A percentile compares a stretch with the other conserved stretches of the same genome.
These are phyloP conservation scores for Skeletonema tropicum DNA, from an alignment of 108 stramenopile genomes.

Conservation along the genomic window DNA sequence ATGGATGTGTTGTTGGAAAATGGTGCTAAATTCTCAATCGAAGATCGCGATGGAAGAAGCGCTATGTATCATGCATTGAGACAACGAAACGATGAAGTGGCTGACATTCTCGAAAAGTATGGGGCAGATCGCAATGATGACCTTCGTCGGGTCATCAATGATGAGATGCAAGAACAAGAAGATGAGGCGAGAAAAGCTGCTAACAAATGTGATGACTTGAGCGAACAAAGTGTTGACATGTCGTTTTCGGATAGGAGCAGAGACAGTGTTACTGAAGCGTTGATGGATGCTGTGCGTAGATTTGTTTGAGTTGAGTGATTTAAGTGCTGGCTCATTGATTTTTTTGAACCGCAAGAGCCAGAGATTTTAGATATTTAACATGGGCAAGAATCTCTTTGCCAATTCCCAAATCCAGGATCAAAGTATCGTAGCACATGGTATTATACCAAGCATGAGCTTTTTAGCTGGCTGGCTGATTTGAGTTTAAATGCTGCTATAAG, in stretches of 20 bases:
- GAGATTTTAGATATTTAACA: no score
- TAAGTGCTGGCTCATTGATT: no score
- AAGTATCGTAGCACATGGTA: no score
- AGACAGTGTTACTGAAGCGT: background rate
- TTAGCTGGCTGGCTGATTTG: no score
- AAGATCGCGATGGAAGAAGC: slow-evolving; percentile 25
- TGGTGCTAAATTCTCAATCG: slow-evolving; percentile 22
- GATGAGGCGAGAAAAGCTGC: background rate
- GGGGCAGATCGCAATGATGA: slow-evolving; percentile 9
- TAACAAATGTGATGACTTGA: background rate
- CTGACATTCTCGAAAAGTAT: slow-evolving; percentile 10
- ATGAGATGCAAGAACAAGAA: slow-evolving; percentile 6
- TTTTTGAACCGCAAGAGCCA: no score
- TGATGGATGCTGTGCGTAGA: background rate
- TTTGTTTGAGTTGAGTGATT: background rate
- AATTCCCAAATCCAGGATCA: no score
- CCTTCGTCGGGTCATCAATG: background rate
- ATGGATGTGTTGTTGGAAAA: slow-evolving; percentile 29
- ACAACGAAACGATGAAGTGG: slow-evolving; percentile 6
- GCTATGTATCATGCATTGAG: slow-evolving; percentile 39
- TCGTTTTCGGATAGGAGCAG: background rate
- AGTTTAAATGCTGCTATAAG: no score
- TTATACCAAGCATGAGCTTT: no score
- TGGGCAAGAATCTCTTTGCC: no score
- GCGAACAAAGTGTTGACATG: background rate